Base-by-base conservation (phyloP, 495 filamentous ascomycete genomes). In the Daldinia caldariorum region DNA sequence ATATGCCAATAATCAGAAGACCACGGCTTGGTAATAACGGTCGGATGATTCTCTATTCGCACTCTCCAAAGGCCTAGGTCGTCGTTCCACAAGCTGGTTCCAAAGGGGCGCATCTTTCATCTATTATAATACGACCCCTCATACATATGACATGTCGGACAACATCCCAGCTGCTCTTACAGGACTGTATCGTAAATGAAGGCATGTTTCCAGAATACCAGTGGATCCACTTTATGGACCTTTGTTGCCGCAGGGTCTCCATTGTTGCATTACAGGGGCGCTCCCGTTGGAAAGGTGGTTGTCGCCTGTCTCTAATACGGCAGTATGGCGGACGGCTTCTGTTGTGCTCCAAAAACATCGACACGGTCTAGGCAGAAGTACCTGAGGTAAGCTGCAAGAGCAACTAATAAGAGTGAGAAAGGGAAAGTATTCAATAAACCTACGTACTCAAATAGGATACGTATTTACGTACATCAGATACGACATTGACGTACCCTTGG, bases 181-280 rank as follows among this genome's bases (percentile, higher is more conserved):
- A 37, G 32, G 38, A 49, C 56, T 26, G 35, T 47, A 57, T 55
- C 26, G 38, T 32, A 65, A 56, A 49, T 38, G 58, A 56, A 32
- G 56, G 49, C 43, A 43, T 57, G 61, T 65, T 54, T 64, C 61
- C 55, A 54, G 61, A 56, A 61, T 31, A 57, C 12, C 34, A 41
- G 10, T 13, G 56, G 50, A 12, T 45, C 67, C 58, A 53, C 62
- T 32, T 32, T 37, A 26, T 1, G 2, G 45, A 71, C 68, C 68
- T 63, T 71, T 58, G 68, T 34, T 16, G 53, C 31, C 20, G 8
- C 53, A 66, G 50, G 68, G 53, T 59, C 68, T 12, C 47, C 26
- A 70, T 41, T 70, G 57, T 58, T 65, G 35, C 61, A 70, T 62
- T 53, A 51, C 68, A 70, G 58, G 62, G 67, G 37, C 7, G 8